A percentile compares a stretch with the other conserved stretches of the same genome.
phyloP scores from a whole-genome alignment of 2,329 filamentous ascomycete genomes.

The Ceratocystis huliohia region DNA sequence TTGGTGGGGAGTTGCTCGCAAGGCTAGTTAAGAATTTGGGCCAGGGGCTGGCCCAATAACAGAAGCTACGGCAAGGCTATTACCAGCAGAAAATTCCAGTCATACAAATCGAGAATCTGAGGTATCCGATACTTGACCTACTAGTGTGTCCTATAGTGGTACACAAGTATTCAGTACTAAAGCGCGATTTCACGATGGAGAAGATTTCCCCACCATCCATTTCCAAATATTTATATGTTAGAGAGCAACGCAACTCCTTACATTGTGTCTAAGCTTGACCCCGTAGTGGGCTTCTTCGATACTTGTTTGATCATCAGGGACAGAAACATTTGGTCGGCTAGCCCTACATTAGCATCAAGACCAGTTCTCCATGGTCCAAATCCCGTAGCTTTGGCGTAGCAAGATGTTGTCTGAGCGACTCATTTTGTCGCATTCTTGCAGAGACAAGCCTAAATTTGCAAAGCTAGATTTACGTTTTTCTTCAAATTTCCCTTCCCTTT shows the following conservation, averaged over 20 bases:
- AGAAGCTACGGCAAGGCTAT: not conserved
- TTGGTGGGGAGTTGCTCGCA: not conserved
- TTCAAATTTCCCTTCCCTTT: not conserved
- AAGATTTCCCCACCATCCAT: too few species aligned
- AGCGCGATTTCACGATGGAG: too few species aligned
- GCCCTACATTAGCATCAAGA: slow-evolving; percentile 12
- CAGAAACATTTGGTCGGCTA: slow-evolving; percentile 1
- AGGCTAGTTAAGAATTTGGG: not conserved
- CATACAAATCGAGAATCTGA: not conserved
- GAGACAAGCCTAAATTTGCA: not conserved
- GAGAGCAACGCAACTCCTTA: too few species aligned
- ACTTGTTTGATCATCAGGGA: slow-evolving; percentile 2
- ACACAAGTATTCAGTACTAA: too few species aligned
- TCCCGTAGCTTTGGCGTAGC: not conserved
- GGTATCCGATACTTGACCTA: not conserved
- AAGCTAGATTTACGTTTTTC: not conserved
- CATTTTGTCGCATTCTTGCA: not conserved
- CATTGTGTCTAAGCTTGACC: too few species aligned
- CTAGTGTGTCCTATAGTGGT: too few species aligned
- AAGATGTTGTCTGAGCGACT: not conserved
- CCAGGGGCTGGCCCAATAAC: not conserved
- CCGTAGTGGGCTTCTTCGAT: too few species aligned
- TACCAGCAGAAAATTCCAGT: not conserved
- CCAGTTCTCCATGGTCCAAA: too few species aligned
- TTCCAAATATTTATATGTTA: too few species aligned